Conservation (phyloP, 2,329 filamentous ascomycete species). For the Microcyclosporella mali region DNA sequence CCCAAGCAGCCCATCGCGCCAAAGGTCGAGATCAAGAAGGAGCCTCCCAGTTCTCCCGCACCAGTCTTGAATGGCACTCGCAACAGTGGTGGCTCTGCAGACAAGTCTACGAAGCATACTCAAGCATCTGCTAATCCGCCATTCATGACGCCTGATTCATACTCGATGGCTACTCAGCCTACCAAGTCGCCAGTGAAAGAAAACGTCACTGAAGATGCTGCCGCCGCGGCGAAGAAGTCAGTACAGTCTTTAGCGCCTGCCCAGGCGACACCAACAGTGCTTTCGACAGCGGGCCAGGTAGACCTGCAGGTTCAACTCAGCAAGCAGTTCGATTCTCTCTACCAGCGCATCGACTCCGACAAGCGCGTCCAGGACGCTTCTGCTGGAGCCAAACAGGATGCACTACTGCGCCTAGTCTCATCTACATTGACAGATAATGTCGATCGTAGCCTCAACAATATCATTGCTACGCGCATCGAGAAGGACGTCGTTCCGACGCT, state of each 20-base stretch:
- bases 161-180: constrained; percentile 32
- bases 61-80: constrained; percentile 10
- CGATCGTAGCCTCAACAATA: constrained; percentile 67
- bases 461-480: constrained; percentile 71
- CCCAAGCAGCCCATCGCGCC: constrained; percentile 11
- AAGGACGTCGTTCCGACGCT: constrained; percentile 70
- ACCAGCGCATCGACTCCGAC: constrained; percentile 63
- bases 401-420: constrained; percentile 62
- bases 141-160: constrained; percentile 34
- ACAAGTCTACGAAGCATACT: constrained; percentile 8
- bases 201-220: constrained; percentile 5
- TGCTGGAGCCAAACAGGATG: constrained; percentile 60
- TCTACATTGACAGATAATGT: constrained; percentile 64
- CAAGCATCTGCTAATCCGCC: constrained; percentile 28
- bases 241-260: constrained; percentile 12
- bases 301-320: constrained; percentile 25
- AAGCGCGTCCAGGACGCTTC: constrained; percentile 58
- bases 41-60: constrained; percentile 15
- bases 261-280: constrained; percentile 9
- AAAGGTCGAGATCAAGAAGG: constrained; percentile 19
- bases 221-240: constrained; percentile 17
- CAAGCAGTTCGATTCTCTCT: constrained; percentile 50
- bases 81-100: constrained; percentile 17
- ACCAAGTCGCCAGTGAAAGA: constrained; percentile 12
- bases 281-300: constrained; percentile 2